These are phyloP conservation scores for Hyaloscypha bicolor DNA, from an alignment of 495 filamentous ascomycete species.

Conservation along the genomic window DNA sequence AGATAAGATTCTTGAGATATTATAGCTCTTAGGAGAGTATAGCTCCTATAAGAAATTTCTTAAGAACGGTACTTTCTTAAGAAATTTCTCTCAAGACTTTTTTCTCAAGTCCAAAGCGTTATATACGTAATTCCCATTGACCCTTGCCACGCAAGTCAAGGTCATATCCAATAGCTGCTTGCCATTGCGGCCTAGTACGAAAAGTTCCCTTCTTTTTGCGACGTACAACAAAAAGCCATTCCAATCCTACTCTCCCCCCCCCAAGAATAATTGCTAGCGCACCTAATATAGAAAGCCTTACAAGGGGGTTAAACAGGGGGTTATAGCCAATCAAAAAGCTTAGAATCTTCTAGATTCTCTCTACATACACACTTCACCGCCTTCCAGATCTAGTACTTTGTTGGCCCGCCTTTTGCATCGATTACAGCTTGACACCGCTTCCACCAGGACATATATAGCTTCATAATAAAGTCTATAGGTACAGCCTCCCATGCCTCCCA, in stretches of 20 bases:
- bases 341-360: too few relatives aligned
- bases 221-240: conserved; percentile 17
- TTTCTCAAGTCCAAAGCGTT: conserved; percentile 15
- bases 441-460: conserved; percentile 2
- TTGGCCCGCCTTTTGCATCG: conserved; percentile 13
- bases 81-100: conserved; percentile 16
- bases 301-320: too few relatives aligned
- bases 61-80: conserved; percentile 6
- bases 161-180: conserved; percentile 15
- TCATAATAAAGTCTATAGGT: conserved; percentile 13
- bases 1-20: too few relatives aligned
- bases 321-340: too few relatives aligned
- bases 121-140: too few relatives aligned
- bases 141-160: too few relatives aligned
- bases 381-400: conserved; percentile 10
- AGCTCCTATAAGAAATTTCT: conserved; percentile 10
- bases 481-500: conserved; percentile 15
- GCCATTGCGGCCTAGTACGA: conserved; percentile 2
- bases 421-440: conserved; percentile 17
- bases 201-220: conserved; percentile 9
- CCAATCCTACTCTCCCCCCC: conserved; percentile 1
- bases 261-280: neutral
- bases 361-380: conserved; percentile 2
- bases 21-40: neutral
- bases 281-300: too few relatives aligned